Conservation (phyloP, 176 grass and related monocot genomes). For the sorghum (Sorghum bicolor) region Sorghum_bicolor_NCBIv3 NC_012879.2:181001-181500, state of each 20-base stretch:
- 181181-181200: slow-evolving; percentile 86
- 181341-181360: slow-evolving; percentile 94
- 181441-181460: slow-evolving; percentile 78
- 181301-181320: slow-evolving; percentile 8
- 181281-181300: slow-evolving; percentile 6
- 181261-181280: slow-evolving; percentile 9
- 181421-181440: slow-evolving; percentile 81
- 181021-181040: slow-evolving; percentile 53
- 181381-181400: slow-evolving; percentile 86
- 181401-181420: slow-evolving; percentile 95
- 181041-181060: slow-evolving; percentile 55
- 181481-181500: slow-evolving; percentile 83
- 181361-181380: slow-evolving; percentile 85
- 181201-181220: slow-evolving; percentile 77
- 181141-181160: slow-evolving; percentile 81
- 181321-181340: slow-evolving; percentile 92
- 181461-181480: slow-evolving; percentile 90
- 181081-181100: slow-evolving; percentile 39
- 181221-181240: slow-evolving; percentile 25
- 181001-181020: slow-evolving; percentile 62
- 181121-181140: slow-evolving; percentile 82
- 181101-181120: slow-evolving; percentile 94
- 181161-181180: slow-evolving; percentile 91
- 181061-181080: slow-evolving; percentile 69
- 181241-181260: slow-evolving; percentile 11